Base-by-base conservation (phyloP, 192 early-diverging fungal species). In the Coemansia sp. region DNA sequence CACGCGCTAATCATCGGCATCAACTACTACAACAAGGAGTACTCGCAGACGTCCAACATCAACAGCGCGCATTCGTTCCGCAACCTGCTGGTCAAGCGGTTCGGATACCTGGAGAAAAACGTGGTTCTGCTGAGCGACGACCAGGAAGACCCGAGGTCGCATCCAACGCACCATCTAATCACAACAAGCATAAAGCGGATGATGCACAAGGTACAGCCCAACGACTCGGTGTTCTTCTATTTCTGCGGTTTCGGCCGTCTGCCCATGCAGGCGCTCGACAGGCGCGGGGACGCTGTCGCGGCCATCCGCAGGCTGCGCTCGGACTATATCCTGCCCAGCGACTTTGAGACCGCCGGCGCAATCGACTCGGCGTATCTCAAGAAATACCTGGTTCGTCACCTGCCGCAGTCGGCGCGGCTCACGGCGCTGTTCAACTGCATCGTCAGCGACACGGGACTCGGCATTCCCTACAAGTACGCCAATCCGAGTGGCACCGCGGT, bases 151-250 rank as follows among this genome's bases (percentile, higher is more conserved):
- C 50, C 49, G 36, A 62, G 68, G 30, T 52, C 28, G 39, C 64
- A 77, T 13, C 81, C 81, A 22, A 88, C 86, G 19, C 64, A 78
- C 32, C 75, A 77, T 35, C 81, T 84, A 55, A 88, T 88, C 22
- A 74, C 83, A 16, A 69, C 83, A 29, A 84, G 79, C 36, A 87
- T 92, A 68, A 75, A 79, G 30, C 89, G 87, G 79, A 83, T 93
- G 49, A 86, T 89, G 61, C 68, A 71, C 46, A 87, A 76, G 25
- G 83, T 88, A 30, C 70, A 75, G 28, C 83, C 91, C 47, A 86
- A 86, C 54, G 90, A 91, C 65, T 85, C 86, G 8, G 76, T 93
- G 59, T 88, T 90, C 63, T 86, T 93, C 70, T 88, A 90, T 71
- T 93, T 80, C 65, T 88, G 83, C 55, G 93, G 93, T 29, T 89